Evolutionary conservation across 2,329 filamentous ascomycete genomes (phyloP).

Genomic region (Fusarium gaditjirri): DNA sequence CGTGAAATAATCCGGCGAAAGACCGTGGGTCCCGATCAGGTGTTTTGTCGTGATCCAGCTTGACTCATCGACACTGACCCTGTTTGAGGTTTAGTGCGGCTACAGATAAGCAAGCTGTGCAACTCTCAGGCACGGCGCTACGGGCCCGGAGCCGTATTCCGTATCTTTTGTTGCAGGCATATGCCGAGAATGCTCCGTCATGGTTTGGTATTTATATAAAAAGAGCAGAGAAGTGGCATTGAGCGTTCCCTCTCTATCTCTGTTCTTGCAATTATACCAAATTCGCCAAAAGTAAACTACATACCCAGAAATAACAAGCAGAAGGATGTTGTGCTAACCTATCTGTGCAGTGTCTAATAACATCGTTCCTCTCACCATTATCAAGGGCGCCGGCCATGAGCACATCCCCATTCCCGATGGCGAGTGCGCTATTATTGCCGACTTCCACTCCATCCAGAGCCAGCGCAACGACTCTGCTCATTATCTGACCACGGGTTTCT

Average conservation of each 20-base stretch:
- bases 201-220: not conserved
- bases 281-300: not conserved
- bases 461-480: slow-evolving; percentile 6
- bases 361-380: slow-evolving; percentile 34
- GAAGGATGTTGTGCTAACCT: not conserved
- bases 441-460: slow-evolving; percentile 25
- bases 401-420: slow-evolving; percentile 28
- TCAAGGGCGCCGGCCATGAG: slow-evolving; percentile 33
- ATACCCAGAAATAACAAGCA: not conserved
- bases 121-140: not conserved
- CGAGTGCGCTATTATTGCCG: slow-evolving; percentile 23
- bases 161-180: not conserved
- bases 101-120: not conserved
- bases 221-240: fast-evolving
- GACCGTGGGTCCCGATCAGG: slow-evolving; percentile 10
- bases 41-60: not conserved
- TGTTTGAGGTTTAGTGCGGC: fast-evolving
- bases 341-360: slow-evolving; percentile 19
- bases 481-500: slow-evolving; percentile 27
- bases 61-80: not conserved
- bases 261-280: not conserved
- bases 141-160: slow-evolving; percentile 15
- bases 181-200: slow-evolving; percentile 7
- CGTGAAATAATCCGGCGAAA: not conserved
- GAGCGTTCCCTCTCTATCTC: fast-evolving